A percentile compares a stretch with the other conserved stretches of the same genome.
These are phyloP conservation scores for Coemansia reversa DNA, from an alignment of 192 early-diverging fungal genomes.

Conservation along the genomic window DNA sequence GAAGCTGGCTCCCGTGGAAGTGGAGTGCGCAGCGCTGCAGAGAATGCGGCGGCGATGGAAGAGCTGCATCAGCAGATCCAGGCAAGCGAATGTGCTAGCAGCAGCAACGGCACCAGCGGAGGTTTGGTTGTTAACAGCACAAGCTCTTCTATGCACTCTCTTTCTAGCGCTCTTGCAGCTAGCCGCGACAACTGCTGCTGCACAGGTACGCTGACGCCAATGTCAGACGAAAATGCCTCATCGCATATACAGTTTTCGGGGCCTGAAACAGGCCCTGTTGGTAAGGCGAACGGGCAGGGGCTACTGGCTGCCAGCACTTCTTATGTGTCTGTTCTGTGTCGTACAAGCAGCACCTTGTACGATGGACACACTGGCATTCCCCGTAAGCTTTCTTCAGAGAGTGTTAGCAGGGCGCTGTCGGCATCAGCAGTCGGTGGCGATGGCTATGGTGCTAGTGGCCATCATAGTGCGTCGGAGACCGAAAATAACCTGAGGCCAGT, in stretches of 20 bases:
- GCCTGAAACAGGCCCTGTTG: conserved; percentile 9
- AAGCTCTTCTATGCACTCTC: conserved; percentile 27
- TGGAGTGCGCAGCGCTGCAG: neutral
- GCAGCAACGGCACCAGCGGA: conserved; percentile 8
- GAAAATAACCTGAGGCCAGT: conserved; percentile 8
- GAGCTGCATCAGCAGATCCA: conserved; percentile 32
- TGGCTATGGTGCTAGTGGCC: neutral
- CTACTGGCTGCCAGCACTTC: conserved; percentile 11
- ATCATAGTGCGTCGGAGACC: neutral
- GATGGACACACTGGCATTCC: neutral
- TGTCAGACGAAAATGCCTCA: conserved; percentile 34
- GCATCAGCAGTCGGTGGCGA: neutral
- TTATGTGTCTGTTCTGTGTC: conserved; percentile 19
- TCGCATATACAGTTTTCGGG: conserved; percentile 31
- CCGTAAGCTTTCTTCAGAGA: conserved; percentile 1
- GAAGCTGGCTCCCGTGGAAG: neutral
- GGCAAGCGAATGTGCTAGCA: conserved; percentile 10
- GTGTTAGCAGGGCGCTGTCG: conserved; percentile 4
- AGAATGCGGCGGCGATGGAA: conserved; percentile 9
- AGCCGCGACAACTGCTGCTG: conserved; percentile 4
- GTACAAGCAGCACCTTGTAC: conserved; percentile 2
- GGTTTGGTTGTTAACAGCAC: neutral
- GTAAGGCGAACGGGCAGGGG: conserved; percentile 8
- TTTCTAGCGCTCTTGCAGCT: neutral
- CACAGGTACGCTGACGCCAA: conserved; percentile 37